phyloP scores from a whole-genome alignment of 768 basidiomycete genomes.

The Leccinum barrowsii region DNA sequence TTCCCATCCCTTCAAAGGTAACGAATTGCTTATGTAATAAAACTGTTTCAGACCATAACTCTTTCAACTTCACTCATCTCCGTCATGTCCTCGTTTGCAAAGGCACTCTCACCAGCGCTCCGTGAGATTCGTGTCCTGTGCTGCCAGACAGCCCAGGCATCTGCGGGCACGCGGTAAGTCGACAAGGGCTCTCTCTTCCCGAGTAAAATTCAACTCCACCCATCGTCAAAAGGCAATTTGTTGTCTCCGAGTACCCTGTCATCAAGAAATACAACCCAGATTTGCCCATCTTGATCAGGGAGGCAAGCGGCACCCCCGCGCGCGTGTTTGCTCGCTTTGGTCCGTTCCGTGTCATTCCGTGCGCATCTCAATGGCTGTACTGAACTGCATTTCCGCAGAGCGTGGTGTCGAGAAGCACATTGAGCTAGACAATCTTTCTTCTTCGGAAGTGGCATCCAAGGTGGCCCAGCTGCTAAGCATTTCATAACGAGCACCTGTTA shows the following conservation, averaged over 20 bases:
- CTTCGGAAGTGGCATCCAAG: conserved; percentile 67
- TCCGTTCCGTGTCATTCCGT: conserved; percentile 38
- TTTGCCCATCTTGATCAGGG: conserved; percentile 78
- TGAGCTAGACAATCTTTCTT: conserved; percentile 72
- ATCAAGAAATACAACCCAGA: conserved; percentile 85
- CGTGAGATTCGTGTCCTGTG: conserved; percentile 78
- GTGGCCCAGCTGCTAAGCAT: conserved; percentile 56
- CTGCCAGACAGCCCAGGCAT: conserved; percentile 73
- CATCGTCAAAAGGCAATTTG: conserved; percentile 64
- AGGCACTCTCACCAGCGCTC: conserved; percentile 71
- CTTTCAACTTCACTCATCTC: conserved; percentile 21
- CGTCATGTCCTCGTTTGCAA: conserved; percentile 61
- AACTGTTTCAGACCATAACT: neutral
- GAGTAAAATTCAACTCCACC: neutral
- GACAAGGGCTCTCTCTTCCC: conserved; percentile 1
- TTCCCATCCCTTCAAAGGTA: conserved; percentile 5
- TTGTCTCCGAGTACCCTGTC: conserved; percentile 65
- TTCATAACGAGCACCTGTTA: conserved; percentile 16
- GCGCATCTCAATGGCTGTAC: conserved; percentile 12
- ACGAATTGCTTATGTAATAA: conserved; percentile 29
- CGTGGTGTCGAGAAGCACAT: conserved; percentile 78
- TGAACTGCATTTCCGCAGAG: conserved; percentile 43
- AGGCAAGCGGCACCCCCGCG: conserved; percentile 76
- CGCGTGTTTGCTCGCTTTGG: conserved; percentile 84
- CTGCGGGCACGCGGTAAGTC: conserved; percentile 73